phyloP scores from a whole-genome alignment of 352 stramenopile genomes.

The Globisporangium cederbergense region DNA sequence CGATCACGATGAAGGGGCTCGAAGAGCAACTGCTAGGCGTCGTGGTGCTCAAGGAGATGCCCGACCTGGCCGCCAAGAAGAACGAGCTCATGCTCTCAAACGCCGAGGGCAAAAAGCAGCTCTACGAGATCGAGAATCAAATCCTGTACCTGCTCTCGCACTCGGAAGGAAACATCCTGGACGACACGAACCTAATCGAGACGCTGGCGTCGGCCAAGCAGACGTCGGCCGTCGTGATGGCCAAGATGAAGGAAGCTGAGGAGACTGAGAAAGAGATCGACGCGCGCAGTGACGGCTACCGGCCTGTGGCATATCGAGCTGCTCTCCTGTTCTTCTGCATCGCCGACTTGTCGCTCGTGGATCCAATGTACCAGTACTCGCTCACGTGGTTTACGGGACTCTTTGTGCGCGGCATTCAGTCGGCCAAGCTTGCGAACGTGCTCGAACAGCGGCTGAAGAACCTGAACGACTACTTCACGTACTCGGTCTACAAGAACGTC shows the following conservation, averaged over 20 bases:
- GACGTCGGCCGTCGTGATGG: constrained; percentile 74
- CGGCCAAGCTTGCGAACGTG: constrained; percentile 58
- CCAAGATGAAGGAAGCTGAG: constrained; percentile 90
- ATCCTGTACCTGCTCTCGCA: constrained; percentile 90
- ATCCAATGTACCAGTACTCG: constrained; percentile 92
- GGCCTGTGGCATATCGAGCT: constrained; percentile 84
- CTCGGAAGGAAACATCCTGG: constrained; percentile 90
- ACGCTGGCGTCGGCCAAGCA: constrained; percentile 83
- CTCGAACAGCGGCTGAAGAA: constrained; percentile 79
- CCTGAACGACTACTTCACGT: constrained; percentile 93
- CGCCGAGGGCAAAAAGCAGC: constrained; percentile 82
- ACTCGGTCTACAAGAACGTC: constrained; percentile 93
- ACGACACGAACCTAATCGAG: constrained; percentile 92
- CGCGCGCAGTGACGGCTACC: constrained; percentile 82
- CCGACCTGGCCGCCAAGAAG: constrained; percentile 89
- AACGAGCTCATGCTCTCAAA: constrained; percentile 89
- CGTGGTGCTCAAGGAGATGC: constrained; percentile 87
- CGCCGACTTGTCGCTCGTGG: constrained; percentile 82
- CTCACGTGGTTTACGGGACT: constrained; percentile 91
- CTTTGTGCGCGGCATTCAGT: constrained; percentile 89
- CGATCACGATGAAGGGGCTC: constrained; percentile 89
- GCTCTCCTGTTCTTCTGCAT: constrained; percentile 92
- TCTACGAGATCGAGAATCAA: constrained; percentile 92
- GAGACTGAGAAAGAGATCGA: constrained; percentile 91
- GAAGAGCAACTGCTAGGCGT: constrained; percentile 90